Conservation (phyloP, 305 asterid species). For the Ilex paraguariensis region DNA sequence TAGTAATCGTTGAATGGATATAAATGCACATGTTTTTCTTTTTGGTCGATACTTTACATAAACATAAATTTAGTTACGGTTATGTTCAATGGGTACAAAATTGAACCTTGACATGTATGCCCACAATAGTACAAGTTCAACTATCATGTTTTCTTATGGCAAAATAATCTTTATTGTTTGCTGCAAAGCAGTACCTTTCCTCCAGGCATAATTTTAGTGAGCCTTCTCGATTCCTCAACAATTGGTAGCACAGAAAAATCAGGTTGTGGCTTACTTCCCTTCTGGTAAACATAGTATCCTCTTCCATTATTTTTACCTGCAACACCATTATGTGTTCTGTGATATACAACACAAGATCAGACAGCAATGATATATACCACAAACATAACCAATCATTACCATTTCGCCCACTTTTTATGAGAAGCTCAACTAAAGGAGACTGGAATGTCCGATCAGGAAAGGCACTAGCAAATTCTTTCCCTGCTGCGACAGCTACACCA, state of each 20-base stretch:
- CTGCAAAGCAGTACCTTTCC: slow-evolving; percentile 45
- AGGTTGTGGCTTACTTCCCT: slow-evolving; percentile 78
- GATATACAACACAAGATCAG: slow-evolving; percentile 8
- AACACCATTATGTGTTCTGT: slow-evolving; percentile 13
- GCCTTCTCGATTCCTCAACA: slow-evolving; percentile 69
- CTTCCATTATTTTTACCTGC: slow-evolving; percentile 83
- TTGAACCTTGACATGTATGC: too few species aligned
- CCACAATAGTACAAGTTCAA: too few species aligned
- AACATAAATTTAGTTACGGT: too few species aligned
- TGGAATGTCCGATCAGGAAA: slow-evolving; percentile 72
- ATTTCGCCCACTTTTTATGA: slow-evolving; percentile 81
- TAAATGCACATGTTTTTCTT: neutral
- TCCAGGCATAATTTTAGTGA: slow-evolving; percentile 54
- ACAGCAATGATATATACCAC: neutral
- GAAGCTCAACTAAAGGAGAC: slow-evolving; percentile 73
- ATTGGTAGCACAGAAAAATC: slow-evolving; percentile 66
- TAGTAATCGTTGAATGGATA: neutral
- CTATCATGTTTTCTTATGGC: neutral
- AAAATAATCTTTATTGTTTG: neutral
- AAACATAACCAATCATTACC: slow-evolving; percentile 35
- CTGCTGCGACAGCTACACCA: slow-evolving; percentile 73
- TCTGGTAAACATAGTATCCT: slow-evolving; percentile 73
- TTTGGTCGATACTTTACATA: neutral
- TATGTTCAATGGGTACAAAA: too few species aligned
- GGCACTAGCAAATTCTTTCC: slow-evolving; percentile 44